Conservation (phyloP, 352 stramenopile genomes). For the Globisporangium polare region DNA sequence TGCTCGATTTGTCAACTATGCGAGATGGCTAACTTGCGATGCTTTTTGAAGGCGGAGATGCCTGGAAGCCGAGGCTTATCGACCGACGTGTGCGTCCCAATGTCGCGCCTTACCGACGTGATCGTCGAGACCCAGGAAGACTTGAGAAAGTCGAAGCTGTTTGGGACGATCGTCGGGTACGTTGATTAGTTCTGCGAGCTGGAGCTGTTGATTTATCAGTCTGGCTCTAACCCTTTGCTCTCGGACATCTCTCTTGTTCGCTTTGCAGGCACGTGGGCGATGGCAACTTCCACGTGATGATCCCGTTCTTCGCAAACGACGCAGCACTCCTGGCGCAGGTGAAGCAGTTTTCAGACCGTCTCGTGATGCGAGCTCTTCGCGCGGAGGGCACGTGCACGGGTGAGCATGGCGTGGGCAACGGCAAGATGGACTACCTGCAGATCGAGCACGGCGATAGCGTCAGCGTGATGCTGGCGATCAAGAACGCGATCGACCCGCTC, state of each 20-base stretch:
- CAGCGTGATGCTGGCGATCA: constrained; percentile 93
- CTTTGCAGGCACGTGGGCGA: constrained; percentile 83
- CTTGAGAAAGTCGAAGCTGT: constrained; percentile 82
- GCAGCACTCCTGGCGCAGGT: constrained; percentile 83
- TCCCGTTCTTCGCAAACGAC: constrained; percentile 89
- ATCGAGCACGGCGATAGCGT: constrained; percentile 91
- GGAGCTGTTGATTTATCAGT: not conserved
- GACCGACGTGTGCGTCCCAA: constrained; percentile 97
- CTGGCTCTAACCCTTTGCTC: constrained; percentile 7
- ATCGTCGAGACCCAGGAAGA: constrained; percentile 92
- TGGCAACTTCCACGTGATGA: constrained; percentile 98
- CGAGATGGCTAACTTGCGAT: not conserved
- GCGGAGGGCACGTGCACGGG: constrained; percentile 97
- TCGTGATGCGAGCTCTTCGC: constrained; percentile 79
- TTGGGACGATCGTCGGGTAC: constrained; percentile 91
- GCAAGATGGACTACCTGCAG: constrained; percentile 92
- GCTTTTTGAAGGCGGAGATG: constrained; percentile 49
- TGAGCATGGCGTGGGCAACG: constrained; percentile 95
- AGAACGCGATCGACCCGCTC: constrained; percentile 92
- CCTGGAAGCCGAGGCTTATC: constrained; percentile 80
- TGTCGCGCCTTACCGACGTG: constrained; percentile 91
- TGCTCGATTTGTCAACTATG: not conserved
- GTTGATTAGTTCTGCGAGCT: not conserved
- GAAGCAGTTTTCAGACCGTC: constrained; percentile 83
- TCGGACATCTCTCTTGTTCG: not conserved